These are phyloP conservation scores for Tolypocladium amazonense DNA, from an alignment of 2,329 filamentous ascomycete genomes.

Conservation along the genomic window DNA sequence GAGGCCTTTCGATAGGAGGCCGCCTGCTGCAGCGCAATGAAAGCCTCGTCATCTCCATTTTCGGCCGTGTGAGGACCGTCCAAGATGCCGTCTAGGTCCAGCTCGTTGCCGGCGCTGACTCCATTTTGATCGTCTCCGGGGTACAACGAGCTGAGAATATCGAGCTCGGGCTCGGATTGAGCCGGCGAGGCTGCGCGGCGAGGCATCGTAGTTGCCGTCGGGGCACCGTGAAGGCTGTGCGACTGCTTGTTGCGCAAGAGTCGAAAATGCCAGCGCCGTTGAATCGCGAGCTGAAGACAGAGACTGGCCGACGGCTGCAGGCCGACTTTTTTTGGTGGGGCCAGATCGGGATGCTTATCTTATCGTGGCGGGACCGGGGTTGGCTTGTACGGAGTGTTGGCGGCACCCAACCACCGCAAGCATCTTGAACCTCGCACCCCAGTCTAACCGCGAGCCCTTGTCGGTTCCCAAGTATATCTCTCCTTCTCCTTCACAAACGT, in stretches of 20 bases:
- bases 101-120: constrained; percentile 30
- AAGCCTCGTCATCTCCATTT: constrained; percentile 69
- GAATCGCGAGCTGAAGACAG: not conserved
- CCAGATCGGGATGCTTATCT: constrained; percentile 19
- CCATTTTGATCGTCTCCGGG: constrained; percentile 45
- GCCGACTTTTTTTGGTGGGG: constrained; percentile 20
- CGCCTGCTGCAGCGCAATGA: constrained; percentile 80
- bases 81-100: constrained; percentile 52
- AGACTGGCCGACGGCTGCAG: not conserved
- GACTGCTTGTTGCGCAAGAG: not conserved
- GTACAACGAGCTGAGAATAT: constrained; percentile 74
- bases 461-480: not conserved
- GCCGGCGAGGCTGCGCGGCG: constrained; percentile 69
- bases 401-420: not conserved
- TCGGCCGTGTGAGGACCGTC: constrained; percentile 33
- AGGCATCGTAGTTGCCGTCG: constrained; percentile 59
- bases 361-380: constrained; percentile 22
- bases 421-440: not conserved
- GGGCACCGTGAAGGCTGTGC: constrained; percentile 50
- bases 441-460: not conserved
- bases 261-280: not conserved
- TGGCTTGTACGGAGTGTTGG: constrained; percentile 2
- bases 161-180: constrained; percentile 79
- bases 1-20: constrained; percentile 78
- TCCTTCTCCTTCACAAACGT: no score